Evolutionary conservation across 352 stramenopile species (phyloP), one percentile per base, ranked within the genome.

Genomic region (Globisporangium nunn): DNA sequence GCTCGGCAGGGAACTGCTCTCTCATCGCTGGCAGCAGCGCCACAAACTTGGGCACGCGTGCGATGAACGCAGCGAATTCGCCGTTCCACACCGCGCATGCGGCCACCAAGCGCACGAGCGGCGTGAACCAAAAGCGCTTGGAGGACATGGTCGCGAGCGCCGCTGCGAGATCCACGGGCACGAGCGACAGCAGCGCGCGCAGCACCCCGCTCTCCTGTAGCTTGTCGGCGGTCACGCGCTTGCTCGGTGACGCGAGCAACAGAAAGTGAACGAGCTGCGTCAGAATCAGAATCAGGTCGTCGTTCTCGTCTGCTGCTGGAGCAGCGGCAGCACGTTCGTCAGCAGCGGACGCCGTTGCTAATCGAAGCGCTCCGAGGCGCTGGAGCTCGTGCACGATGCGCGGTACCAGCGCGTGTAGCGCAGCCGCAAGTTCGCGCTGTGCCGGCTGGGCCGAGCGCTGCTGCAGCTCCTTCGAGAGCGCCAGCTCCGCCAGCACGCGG

Each of bases 381-480:
- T 87, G 65, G 1, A 87, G 58, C 44, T 87, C 66, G 0, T 64
- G 43, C 4, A 66, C 50, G 15, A 84, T 71, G 1, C 70, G 52
- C 29, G 73, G 71, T 43, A 81, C 44, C 15, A 87, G 59, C 55
- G 72, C 59, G 47, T 74, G 66, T 31, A 82, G 64, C 3, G 62
- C 61, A 5, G 62, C 8, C 0, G 70, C 67, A 8, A 82, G 64
- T 5, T 63, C 55, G 46, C 81, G 69, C 18, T 80, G 69, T 4
- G 65, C 66, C 7, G 63, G 61, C 29, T 71, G 67, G 7, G 64
- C 61, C 0, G 48, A 48, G 6, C 62, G 55, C 10, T 70, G 62
- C 52, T 77, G 67, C 52, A 85, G 82, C 48, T 83, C 74, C 33
- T 68, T 78, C 18, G 72, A 80, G n/a, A 78, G 64, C 23, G 68